Base-by-base conservation (phyloP, 192 early-diverging fungal species). In the Allomyces arbusculus region DNA sequence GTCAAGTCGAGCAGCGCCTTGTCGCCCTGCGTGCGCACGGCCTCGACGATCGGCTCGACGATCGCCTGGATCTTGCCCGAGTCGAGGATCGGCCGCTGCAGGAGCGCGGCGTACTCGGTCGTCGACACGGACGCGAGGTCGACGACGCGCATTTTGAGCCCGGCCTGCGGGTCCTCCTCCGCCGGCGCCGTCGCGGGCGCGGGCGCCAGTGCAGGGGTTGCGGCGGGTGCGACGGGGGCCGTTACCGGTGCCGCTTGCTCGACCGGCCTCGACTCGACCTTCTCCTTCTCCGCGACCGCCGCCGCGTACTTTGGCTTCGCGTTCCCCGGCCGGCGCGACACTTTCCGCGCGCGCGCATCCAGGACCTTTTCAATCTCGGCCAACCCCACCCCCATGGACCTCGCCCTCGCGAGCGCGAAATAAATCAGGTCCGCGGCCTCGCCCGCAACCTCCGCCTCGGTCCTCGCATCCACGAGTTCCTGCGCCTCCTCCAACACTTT, bases 401-500 rank as follows among this genome's bases (percentile, higher is more conserved):
- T 82, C 74, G 91, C 92, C 69, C 90, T 92, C 64, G 82, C 83
- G 68, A 99, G 74, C 8, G 91, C 85, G 79, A 99, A 99, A 78
- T 95, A 99, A 65, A 99, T 81, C 65, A 97, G 71, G 72, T 99
- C 95, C 19, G 95, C 94, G 10, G 92, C 87, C 75, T 99, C 94
- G 80, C 87, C 94, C 3, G 93, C 91, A 73, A 96, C 85, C 9
- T 97, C 89, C 16, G 85, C 84, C 45, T 78, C 74, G 0, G 69
- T 74, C 1, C 69, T 78, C 55, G 95, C 92, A 23, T 90, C 84
- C 63, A 89, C 91, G 28, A 99, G 71, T 74, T 96, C 95, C 11
- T 86, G 80, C 1, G 95, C 95, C 75, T 97, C 94, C 72, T 99
- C 95, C 76, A 91, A 81, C 67, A 99, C 89, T 81, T 99, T 99